phyloP scores from a whole-genome alignment of 768 basidiomycete species.

The Podaxis rugospora region DNA sequence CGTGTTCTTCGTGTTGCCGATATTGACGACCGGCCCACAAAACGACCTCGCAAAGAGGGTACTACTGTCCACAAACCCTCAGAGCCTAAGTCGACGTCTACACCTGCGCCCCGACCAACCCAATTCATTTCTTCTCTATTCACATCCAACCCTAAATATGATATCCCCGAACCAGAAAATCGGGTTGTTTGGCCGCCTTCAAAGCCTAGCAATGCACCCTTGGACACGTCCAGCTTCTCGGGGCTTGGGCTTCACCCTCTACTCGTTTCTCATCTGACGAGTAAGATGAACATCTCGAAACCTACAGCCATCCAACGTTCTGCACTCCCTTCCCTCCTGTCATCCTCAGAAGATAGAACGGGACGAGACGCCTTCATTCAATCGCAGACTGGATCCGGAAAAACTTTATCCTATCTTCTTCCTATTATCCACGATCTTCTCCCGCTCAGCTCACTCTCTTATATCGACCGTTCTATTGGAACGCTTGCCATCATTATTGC shows the following conservation, averaged over 20 bases:
- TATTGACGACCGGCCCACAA: conserved; percentile 37
- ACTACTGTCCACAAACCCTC: conserved; percentile 1
- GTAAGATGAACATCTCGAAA: conserved; percentile 76
- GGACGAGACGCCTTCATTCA: conserved; percentile 87
- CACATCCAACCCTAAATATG: conserved; percentile 73
- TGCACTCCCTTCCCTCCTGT: conserved; percentile 52
- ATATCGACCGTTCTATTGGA: conserved; percentile 92
- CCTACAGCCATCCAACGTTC: conserved; percentile 91
- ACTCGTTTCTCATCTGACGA: conserved; percentile 68
- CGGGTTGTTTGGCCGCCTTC: conserved; percentile 21
- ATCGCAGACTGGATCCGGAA: conserved; percentile 96
- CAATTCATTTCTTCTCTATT: conserved; percentile 89
- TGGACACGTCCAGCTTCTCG: conserved; percentile 74
- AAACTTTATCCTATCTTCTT: conserved; percentile 89
- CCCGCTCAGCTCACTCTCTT: conserved; percentile 83
- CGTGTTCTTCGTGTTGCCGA: conserved; percentile 6
- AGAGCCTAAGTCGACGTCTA: conserved; percentile 15
- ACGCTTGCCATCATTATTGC: conserved; percentile 93
- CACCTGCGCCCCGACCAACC: conserved; percentile 28
- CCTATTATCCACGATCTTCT: conserved; percentile 95
- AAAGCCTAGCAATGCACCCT: conserved; percentile 80
- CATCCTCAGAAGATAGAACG: conserved; percentile 27
- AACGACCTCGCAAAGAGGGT: conserved; percentile 38
- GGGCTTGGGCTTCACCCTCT: conserved; percentile 84
- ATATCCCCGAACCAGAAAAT: conserved; percentile 28